Conservation (phyloP, 164 flowering plant genomes). For the Tinospora cordifolia region DNA sequence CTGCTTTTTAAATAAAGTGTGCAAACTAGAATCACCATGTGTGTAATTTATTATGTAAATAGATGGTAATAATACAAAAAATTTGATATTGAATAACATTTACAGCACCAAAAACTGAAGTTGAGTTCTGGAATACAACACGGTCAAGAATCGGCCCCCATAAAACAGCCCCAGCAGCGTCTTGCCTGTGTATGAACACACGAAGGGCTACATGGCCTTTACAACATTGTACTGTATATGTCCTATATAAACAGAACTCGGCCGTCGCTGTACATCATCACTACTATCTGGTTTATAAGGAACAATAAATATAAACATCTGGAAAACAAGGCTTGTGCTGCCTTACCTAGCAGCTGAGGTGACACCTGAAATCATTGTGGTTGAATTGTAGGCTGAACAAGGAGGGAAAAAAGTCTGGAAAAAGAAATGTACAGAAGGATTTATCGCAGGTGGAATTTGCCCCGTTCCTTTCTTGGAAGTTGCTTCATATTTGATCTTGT, state of each 20-base stretch:
- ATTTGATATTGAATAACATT: constrained; percentile 1
- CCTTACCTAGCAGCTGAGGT: background rate
- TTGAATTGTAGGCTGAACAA: background rate
- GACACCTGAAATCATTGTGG: background rate
- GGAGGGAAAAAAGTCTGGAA: background rate
- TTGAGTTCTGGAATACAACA: background rate
- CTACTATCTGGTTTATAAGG: background rate
- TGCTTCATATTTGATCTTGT: background rate
- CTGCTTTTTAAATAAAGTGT: background rate
- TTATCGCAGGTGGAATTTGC: background rate
- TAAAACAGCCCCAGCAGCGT: background rate
- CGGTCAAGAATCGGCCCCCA: background rate
- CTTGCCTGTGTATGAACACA: background rate
- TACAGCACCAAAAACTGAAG: background rate
- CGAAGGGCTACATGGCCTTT: background rate
- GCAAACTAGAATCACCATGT: too few relatives aligned
- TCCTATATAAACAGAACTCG: background rate
- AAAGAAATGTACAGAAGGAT: constrained; percentile 3
- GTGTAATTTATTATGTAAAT: background rate
- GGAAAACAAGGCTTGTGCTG: background rate
- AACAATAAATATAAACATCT: background rate
- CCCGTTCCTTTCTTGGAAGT: background rate
- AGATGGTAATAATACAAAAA: background rate
- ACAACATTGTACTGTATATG: background rate
- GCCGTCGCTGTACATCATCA: background rate